phyloP scores from a whole-genome alignment of 1,139 yeast genomes.

The Saccharomyces hybrid region DNA sequence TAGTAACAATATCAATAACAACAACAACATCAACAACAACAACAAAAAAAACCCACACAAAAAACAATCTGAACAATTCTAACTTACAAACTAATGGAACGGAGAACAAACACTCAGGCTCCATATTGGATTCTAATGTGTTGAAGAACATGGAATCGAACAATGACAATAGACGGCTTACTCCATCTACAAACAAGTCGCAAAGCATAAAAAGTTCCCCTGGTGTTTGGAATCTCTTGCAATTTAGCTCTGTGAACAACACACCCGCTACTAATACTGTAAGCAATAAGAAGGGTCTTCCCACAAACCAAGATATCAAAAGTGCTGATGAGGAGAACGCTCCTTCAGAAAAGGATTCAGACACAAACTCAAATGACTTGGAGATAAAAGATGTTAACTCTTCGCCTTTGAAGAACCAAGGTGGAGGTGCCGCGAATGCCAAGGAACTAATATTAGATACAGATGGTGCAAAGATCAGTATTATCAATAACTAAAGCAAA shows the following conservation, averaged over 20 bases:
- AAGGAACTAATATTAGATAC: constrained; percentile 25
- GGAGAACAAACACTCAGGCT: not conserved
- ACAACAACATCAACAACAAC: constrained; percentile 1
- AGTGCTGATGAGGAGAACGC: constrained; percentile 3
- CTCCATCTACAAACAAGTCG: constrained; percentile 9
- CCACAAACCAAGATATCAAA: constrained; percentile 2
- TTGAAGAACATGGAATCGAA: not conserved
- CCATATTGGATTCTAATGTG: not conserved
- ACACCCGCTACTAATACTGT: constrained; percentile 22
- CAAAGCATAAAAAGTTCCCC: constrained; percentile 39
- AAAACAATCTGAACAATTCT: not conserved
- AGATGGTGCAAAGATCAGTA: constrained; percentile 27
- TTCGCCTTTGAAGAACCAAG: constrained; percentile 17
- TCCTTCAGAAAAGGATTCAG: constrained; percentile 5
- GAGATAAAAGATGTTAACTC: constrained; percentile 10
- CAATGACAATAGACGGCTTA: constrained; percentile 2
- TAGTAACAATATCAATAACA: constrained; percentile 4
- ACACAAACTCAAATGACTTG: constrained; percentile 4
- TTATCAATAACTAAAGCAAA: constrained; percentile 14
- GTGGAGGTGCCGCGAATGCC: not conserved
- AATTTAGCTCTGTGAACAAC: constrained; percentile 49
- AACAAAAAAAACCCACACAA: too few species aligned
- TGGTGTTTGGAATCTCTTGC: constrained; percentile 73
- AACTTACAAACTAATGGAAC: not conserved
- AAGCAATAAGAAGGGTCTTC: constrained; percentile 5